A percentile compares a stretch with the other conserved stretches of the same genome.
Conservation (phyloP, 306 rosid genomes). For the Hylodesmum podocarpum region DNA sequence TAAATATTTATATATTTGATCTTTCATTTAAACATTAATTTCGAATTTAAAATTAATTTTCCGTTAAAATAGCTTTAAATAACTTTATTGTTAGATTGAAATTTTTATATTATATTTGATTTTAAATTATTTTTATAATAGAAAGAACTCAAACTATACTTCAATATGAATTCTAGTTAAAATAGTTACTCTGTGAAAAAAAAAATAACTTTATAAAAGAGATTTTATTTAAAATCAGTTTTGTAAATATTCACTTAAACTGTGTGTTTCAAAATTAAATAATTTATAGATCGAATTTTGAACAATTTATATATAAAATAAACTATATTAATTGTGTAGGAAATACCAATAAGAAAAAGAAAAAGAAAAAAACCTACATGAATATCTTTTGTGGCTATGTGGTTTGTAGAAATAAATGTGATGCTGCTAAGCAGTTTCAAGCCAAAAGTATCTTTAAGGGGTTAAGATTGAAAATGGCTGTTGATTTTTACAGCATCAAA, state of each 20-base stretch:
- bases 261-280: too few species aligned
- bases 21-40: background rate
- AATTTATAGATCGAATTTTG: too few species aligned
- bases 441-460: background rate
- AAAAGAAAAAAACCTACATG: too few species aligned
- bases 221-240: background rate
- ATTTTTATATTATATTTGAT: too few species aligned
- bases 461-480: background rate
- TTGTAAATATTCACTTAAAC: background rate
- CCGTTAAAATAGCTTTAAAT: background rate
- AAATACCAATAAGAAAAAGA: too few species aligned
- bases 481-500: conserved; percentile 22
- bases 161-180: too few species aligned
- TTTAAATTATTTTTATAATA: too few species aligned
- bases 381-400: background rate
- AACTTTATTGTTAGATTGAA: too few species aligned
- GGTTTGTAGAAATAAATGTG: conserved; percentile 8
- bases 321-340: too few species aligned
- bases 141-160: too few species aligned
- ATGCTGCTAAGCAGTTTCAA: background rate
- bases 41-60: background rate
- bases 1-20: background rate
- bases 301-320: too few species aligned
- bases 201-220: background rate
- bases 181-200: too few species aligned